Evolutionary conservation across 2,329 filamentous ascomycete species (phyloP).

Genomic region (Pseudogymnoascus sp.): DNA sequence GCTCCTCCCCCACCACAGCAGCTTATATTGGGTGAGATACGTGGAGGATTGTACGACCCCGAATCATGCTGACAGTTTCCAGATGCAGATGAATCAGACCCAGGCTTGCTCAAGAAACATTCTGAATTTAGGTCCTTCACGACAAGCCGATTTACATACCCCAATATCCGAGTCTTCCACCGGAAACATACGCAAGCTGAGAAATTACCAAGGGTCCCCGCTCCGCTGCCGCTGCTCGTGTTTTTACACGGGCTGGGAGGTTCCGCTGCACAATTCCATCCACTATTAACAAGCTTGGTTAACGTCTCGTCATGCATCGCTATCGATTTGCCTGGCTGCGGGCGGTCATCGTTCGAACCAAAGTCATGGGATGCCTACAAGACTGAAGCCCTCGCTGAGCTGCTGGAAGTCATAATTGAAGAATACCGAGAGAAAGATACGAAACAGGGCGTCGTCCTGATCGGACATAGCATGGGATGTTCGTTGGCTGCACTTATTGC

Average conservation of each 20-base stretch:
- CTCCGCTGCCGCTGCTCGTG: constrained; percentile 73
- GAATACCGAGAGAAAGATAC: constrained; percentile 57
- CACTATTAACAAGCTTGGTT: constrained; percentile 69
- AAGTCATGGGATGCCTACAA: constrained; percentile 70
- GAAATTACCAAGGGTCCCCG: constrained; percentile 65
- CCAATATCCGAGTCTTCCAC: constrained; percentile 73
- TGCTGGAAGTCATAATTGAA: constrained; percentile 68
- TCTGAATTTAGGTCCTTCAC: constrained; percentile 63
- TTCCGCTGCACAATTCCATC: constrained; percentile 78
- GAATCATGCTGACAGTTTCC: background rate
- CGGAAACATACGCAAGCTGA: constrained; percentile 72
- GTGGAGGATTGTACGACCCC: background rate
- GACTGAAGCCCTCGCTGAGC: constrained; percentile 62
- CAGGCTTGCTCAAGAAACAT: constrained; percentile 69
- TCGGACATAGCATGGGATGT: constrained; percentile 88
- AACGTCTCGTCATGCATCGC: constrained; percentile 79
- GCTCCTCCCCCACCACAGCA: background rate
- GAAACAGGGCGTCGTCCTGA: constrained; percentile 65
- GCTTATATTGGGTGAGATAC: background rate
- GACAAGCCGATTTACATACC: constrained; percentile 62
- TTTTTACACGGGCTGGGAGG: constrained; percentile 93
- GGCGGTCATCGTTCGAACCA: constrained; percentile 66
- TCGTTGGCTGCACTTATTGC: constrained; percentile 67
- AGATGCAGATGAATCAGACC: constrained; percentile 43
- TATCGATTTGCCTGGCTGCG: constrained; percentile 86